phyloP scores from a whole-genome alignment of 495 filamentous ascomycete genomes.

The Paragyromitra xinjiangensis region DNA sequence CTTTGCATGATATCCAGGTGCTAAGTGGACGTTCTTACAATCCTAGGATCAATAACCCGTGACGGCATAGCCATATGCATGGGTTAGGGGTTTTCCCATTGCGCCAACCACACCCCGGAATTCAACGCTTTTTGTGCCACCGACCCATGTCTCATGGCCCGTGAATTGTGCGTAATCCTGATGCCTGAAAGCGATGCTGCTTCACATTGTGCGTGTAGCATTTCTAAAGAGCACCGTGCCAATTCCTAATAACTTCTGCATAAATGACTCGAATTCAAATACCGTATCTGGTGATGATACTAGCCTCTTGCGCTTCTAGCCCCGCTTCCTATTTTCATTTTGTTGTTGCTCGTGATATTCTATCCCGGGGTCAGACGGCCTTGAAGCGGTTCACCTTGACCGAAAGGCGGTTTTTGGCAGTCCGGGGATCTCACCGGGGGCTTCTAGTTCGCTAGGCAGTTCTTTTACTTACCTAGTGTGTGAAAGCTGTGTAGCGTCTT shows the following conservation, averaged over 20 bases:
- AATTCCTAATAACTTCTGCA: not conserved
- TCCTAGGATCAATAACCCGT: not conserved
- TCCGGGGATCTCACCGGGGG: too few species aligned
- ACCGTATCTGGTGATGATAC: too few species aligned
- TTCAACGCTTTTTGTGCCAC: not conserved
- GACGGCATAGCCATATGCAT: not conserved
- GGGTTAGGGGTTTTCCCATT: not conserved
- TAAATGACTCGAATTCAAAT: too few species aligned
- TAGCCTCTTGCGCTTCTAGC: too few species aligned
- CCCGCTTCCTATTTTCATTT: too few species aligned
- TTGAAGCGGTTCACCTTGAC: too few species aligned
- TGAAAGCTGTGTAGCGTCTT: too few species aligned
- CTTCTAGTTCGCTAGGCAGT: too few species aligned
- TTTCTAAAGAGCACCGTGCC: not conserved
- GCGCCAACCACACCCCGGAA: not conserved
- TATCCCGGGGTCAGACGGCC: too few species aligned
- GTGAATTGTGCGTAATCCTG: not conserved
- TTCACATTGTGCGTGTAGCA: not conserved
- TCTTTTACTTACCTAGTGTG: too few species aligned
- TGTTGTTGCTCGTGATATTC: too few species aligned
- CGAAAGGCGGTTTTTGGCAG: too few species aligned
- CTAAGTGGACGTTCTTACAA: not conserved
- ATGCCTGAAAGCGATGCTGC: not conserved
- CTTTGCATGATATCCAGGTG: not conserved
- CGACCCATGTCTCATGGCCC: not conserved